A percentile compares a stretch with the other conserved stretches of the same genome.
These are phyloP conservation scores for Phaffomyces antillensis DNA, from an alignment of 805 yeast species.

Conservation along the genomic window DNA sequence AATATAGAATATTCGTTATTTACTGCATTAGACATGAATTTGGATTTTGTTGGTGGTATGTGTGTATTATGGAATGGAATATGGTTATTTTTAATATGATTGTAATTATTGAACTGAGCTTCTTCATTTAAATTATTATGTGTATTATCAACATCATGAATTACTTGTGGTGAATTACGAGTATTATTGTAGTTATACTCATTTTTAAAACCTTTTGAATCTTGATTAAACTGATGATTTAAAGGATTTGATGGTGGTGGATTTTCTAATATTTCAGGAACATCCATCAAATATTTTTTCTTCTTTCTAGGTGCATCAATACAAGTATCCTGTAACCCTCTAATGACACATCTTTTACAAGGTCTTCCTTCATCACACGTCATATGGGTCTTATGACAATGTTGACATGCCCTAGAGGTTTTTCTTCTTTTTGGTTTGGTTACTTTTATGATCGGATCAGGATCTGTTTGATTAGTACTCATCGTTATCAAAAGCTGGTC, in stretches of 20 bases:
- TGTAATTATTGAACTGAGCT: neutral
- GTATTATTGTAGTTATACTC: neutral
- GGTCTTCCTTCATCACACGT: constrained; percentile 84
- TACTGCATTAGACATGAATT: constrained; percentile 64
- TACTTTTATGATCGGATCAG: neutral
- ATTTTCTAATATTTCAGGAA: constrained; percentile 27
- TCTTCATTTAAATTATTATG: too few species aligned
- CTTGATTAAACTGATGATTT: neutral
- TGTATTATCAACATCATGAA: too few species aligned
- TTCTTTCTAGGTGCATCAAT: constrained; percentile 85
- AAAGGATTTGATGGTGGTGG: neutral
- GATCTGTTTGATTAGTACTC: neutral
- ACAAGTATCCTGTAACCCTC: constrained; percentile 66
- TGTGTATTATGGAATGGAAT: neutral
- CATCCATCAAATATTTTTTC: constrained; percentile 72
- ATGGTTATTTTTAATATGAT: neutral
- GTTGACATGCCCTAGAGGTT: constrained; percentile 81
- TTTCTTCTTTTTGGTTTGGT: constrained; percentile 37
- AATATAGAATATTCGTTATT: constrained; percentile 65
- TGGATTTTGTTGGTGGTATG: constrained; percentile 14
- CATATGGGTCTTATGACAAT: constrained; percentile 87
- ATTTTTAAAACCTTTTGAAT: neutral
- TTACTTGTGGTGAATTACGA: too few species aligned
- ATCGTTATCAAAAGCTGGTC: neutral
- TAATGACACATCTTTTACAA: constrained; percentile 66